Percentiles rank a stretch among this genome's conserved stretches.
These are phyloP conservation scores for Venturia nashicola DNA, from an alignment of 2,329 filamentous ascomycete genomes.

Conservation along the genomic window DNA sequence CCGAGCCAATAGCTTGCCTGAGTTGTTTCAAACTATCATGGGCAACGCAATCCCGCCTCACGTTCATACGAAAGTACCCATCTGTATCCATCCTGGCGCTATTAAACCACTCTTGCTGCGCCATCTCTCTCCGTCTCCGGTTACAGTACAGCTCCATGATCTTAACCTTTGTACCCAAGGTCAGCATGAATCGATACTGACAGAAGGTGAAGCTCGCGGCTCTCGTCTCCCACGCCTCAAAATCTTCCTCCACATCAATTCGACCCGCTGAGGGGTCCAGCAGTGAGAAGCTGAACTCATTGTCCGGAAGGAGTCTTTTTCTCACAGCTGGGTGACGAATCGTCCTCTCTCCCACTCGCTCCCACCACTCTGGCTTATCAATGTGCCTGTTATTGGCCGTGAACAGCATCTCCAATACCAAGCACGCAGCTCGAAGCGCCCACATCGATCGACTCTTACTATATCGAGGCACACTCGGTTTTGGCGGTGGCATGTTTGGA, in stretches of 20 bases:
- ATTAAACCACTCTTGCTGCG: conserved; percentile 60
- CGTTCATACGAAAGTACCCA: conserved; percentile 67
- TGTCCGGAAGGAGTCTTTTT: conserved; percentile 63
- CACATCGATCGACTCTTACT: conserved; percentile 31
- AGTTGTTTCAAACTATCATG: conserved; percentile 79
- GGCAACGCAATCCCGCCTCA: conserved; percentile 74
- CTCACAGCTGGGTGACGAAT: conserved; percentile 19
- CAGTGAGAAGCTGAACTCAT: conserved; percentile 76
- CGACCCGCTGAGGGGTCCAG: conserved; percentile 52
- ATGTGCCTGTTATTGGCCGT: conserved; percentile 58
- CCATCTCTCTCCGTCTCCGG: conserved; percentile 80
- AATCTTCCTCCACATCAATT: conserved; percentile 70
- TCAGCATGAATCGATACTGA: conserved; percentile 84
- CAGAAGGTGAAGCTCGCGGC: conserved; percentile 73
- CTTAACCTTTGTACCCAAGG: conserved; percentile 83
- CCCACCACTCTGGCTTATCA: conserved; percentile 18
- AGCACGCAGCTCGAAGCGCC: conserved; percentile 73
- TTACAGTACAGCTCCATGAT: conserved; percentile 81
- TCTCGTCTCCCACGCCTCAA: conserved; percentile 74
- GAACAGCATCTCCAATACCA: conserved; percentile 70
- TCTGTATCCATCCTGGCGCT: conserved; percentile 70
- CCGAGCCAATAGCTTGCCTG: conserved; percentile 70
- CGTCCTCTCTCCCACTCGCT: conserved; percentile 29
- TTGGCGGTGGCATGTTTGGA: not conserved
- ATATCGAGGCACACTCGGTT: not conserved